phyloP scores from a whole-genome alignment of 2,329 filamentous ascomycete species.

The Colletotrichum spinosum region DNA sequence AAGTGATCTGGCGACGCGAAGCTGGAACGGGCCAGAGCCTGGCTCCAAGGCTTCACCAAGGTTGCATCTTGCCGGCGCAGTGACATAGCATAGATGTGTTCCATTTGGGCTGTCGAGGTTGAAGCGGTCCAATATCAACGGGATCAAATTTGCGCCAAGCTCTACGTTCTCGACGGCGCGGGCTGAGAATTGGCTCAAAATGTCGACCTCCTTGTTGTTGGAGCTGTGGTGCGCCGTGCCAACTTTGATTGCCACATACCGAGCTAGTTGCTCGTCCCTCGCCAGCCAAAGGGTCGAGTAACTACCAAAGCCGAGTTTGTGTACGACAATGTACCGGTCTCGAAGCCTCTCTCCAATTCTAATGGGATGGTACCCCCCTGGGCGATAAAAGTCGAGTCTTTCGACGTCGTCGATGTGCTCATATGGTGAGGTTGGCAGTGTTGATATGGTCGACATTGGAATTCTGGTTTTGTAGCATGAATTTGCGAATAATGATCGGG shows the following conservation, averaged over 20 bases:
- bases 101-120: conserved; percentile 44
- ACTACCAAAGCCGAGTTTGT: conserved; percentile 46
- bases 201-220: conserved; percentile 38
- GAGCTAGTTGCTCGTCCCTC: conserved; percentile 39
- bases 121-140: conserved; percentile 42
- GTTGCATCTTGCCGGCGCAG: conserved; percentile 42
- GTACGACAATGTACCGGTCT: conserved; percentile 42
- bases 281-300: conserved; percentile 51
- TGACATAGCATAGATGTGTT: conserved; percentile 44
- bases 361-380: conserved; percentile 53
- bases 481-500: background rate
- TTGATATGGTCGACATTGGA: conserved; percentile 4
- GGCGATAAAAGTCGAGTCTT: conserved; percentile 43
- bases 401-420: conserved; percentile 42
- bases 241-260: conserved; percentile 50
- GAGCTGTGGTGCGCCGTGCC: conserved; percentile 42
- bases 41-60: conserved; percentile 40
- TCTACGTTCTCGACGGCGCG: background rate
- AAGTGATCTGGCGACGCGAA: conserved; percentile 43
- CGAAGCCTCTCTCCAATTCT: conserved; percentile 50
- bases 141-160: conserved; percentile 30
- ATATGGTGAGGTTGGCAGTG: conserved; percentile 31
- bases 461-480: conserved; percentile 4
- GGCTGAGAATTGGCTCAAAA: conserved; percentile 39
- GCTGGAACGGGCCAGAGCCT: conserved; percentile 40